Evolutionary conservation across 441 rosid species (phyloP), one percentile per base, ranked within the genome.

Genomic region (Hura crepitans): DNA sequence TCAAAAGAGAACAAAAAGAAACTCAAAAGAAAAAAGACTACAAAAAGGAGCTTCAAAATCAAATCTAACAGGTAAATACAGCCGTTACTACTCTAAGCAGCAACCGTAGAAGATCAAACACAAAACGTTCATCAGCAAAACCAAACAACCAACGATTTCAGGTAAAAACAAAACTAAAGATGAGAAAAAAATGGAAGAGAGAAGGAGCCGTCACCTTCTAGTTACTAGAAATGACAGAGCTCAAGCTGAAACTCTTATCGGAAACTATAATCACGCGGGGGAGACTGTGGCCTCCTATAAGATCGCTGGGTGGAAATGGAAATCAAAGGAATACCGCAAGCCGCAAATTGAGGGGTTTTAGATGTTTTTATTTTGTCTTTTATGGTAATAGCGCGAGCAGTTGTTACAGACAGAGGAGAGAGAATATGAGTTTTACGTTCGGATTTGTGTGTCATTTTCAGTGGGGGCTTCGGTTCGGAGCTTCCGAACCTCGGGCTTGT

Each of bases 401-500:
- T 23, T 58, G 22, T 13, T 39, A 70, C 53, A 57, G 67, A 75
- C 60, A 66, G 59, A 74, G 70, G 39, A 74, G 45, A 71, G 39
- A 69, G 69, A 71, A 61, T 28, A 37, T 9, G 71, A 15, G 11
- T 10, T 37, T n/a, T 51, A 39, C 68, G 67, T 69, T 69, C 72
- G 72, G 66, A 59, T 15, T 46, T 69, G 47, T 20, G n/a, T 27
- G 4, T 42, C n/a, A n/a, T 56, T 15, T 18, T 4, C 0, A 14
- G 3, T 23, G 18, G 14, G 37, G 39, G 25, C 11, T 72, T 49
- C 66, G 82, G 79, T 75, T 80, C 83, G 85, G 79, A 53, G 5
- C 23, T 12, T 51, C 77, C 85, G 81, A 85, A 27, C 81, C 89
- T 82, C 1, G 31, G 47, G 78, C 55, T 53, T 14, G 22, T 8